A percentile compares a stretch with the other conserved stretches of the same genome.
phyloP scores from a whole-genome alignment of 768 basidiomycete species.

The Rhodosporidiobolus odoratus region DNA sequence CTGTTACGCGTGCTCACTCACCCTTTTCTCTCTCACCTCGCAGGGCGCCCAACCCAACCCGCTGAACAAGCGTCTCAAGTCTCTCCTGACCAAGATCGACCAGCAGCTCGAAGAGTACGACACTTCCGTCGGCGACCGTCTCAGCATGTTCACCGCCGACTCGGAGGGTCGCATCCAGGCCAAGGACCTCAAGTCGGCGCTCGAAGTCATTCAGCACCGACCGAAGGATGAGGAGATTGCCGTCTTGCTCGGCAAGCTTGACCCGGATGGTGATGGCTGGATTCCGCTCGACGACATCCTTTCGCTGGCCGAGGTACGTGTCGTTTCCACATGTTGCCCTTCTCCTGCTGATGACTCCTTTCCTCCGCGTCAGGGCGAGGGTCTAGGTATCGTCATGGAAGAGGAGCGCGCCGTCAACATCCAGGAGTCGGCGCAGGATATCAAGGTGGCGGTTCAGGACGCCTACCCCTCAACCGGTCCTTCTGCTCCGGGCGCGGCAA shows the following conservation, averaged over 20 bases:
- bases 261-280: slow-evolving; percentile 91
- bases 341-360: background rate
- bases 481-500: background rate
- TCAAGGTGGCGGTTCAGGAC: slow-evolving; percentile 18
- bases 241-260: slow-evolving; percentile 82
- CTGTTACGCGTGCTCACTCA: background rate
- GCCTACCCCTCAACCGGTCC: background rate
- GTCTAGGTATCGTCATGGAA: slow-evolving; percentile 50
- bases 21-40: slow-evolving; percentile 51
- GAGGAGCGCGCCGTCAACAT: slow-evolving; percentile 30
- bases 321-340: background rate
- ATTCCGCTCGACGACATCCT: slow-evolving; percentile 92
- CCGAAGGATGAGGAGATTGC: slow-evolving; percentile 84
- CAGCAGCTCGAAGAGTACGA: slow-evolving; percentile 87
- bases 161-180: slow-evolving; percentile 72
- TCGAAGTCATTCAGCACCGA: slow-evolving; percentile 84
- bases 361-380: slow-evolving; percentile 55
- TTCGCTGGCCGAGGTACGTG: slow-evolving; percentile 64
- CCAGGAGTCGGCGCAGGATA: slow-evolving; percentile 15
- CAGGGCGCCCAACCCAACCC: slow-evolving; percentile 64
- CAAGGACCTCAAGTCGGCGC: slow-evolving; percentile 79
- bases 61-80: slow-evolving; percentile 90
- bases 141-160: slow-evolving; percentile 49
- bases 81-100: slow-evolving; percentile 94
- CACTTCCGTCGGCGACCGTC: slow-evolving; percentile 53